These are phyloP conservation scores for Lactarius sanguifluus DNA, from an alignment of 768 basidiomycete genomes.

Conservation along the genomic window DNA sequence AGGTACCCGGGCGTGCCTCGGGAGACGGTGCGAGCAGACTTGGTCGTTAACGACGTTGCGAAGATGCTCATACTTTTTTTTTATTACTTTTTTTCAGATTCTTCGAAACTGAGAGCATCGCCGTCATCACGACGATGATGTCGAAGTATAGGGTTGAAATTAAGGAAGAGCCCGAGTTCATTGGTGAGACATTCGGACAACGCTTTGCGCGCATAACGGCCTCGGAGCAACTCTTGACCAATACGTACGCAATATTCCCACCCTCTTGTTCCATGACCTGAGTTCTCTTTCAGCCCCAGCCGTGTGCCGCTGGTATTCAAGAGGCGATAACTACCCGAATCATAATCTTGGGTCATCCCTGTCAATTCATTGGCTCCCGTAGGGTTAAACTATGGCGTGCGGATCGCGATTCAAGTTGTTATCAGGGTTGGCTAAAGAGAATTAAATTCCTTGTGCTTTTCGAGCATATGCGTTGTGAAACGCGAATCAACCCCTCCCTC, in stretches of 20 bases:
- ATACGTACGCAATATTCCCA: conserved; percentile 6
- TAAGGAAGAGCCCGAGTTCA: conserved; percentile 50
- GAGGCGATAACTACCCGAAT: conserved; percentile 14
- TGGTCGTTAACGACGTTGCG: background rate
- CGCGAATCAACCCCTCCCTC: background rate
- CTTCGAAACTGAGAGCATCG: conserved; percentile 50
- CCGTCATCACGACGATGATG: conserved; percentile 47
- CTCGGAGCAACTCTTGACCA: conserved; percentile 7
- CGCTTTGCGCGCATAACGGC: conserved; percentile 35
- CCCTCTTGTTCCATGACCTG: no score
- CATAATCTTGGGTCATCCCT: background rate
- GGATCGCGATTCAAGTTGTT: background rate
- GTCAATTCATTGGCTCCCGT: background rate
- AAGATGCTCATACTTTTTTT: background rate
- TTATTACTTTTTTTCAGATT: conserved; percentile 37
- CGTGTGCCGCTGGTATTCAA: conserved; percentile 31
- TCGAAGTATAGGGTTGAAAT: conserved; percentile 47
- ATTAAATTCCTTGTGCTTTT: background rate
- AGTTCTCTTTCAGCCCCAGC: conserved; percentile 15
- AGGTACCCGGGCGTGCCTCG: conserved; percentile 31
- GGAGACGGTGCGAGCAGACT: conserved; percentile 24
- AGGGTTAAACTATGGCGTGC: background rate
- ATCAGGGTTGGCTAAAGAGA: background rate
- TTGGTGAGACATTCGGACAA: conserved; percentile 45
- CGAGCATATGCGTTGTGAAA: background rate